phyloP scores from a whole-genome alignment of 805 yeast genomes.

The Danielozyma ontarioensis region DNA sequence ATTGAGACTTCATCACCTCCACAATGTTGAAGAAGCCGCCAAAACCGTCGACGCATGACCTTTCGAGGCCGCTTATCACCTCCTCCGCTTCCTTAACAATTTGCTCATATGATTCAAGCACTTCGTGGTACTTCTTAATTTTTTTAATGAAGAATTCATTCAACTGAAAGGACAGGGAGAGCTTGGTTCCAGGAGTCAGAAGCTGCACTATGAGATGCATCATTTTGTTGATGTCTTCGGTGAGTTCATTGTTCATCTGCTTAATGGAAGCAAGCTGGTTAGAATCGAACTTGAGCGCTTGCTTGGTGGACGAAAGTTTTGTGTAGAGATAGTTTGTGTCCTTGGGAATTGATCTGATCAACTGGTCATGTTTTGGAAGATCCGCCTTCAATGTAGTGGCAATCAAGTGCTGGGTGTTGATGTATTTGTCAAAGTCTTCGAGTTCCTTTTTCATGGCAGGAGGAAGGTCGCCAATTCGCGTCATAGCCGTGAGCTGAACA shows the following conservation, averaged over 20 bases:
- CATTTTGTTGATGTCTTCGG: conserved; percentile 49
- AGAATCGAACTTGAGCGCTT: conserved; percentile 51
- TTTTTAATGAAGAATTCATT: conserved; percentile 50
- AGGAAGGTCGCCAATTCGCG: conserved; percentile 70
- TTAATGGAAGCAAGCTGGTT: conserved; percentile 30
- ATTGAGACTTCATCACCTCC: conserved; percentile 62
- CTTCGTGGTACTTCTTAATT: conserved; percentile 44
- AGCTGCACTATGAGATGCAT: conserved; percentile 49
- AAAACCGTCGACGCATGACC: conserved; percentile 33
- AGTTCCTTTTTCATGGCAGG: conserved; percentile 64
- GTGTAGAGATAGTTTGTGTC: conserved; percentile 62
- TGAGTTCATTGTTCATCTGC: conserved; percentile 33
- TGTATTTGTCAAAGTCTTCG: conserved; percentile 65
- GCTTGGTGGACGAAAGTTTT: conserved; percentile 58
- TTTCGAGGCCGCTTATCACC: conserved; percentile 42
- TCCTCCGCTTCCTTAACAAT: conserved; percentile 58
- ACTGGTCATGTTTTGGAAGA: conserved; percentile 53
- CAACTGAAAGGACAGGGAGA: conserved; percentile 50
- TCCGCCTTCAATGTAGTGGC: conserved; percentile 64
- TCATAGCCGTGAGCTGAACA: conserved; percentile 61
- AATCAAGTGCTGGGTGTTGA: conserved; percentile 67
- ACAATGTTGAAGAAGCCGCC: conserved; percentile 44
- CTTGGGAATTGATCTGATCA: conserved; percentile 67
- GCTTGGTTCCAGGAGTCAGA: conserved; percentile 50
- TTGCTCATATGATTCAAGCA: conserved; percentile 53